Evolutionary conservation across 2,329 filamentous ascomycete genomes (phyloP), one percentile per base, ranked within the genome.

Genomic region (Sporothrix protearum): DNA sequence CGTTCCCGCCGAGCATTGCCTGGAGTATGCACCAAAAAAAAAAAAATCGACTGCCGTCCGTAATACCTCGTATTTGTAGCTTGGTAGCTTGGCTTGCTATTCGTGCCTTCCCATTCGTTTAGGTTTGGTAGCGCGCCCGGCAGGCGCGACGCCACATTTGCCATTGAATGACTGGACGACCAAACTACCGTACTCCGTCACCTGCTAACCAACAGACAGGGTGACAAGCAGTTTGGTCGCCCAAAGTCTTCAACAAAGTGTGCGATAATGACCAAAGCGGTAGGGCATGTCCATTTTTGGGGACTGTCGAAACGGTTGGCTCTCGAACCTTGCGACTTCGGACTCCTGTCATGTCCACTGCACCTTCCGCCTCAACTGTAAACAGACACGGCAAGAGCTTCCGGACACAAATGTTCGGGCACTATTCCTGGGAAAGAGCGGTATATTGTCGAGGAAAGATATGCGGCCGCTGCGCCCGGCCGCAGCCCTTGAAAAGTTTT

Each of bases 401-500:
- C 28, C 53, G 53, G 53, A 28, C 53, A 33, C 14, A 33, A 59
- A 39, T 2, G 1, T 39, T 8, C 55, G 55, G 55, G 55, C 36
- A 64, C 36, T 8, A 6, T 28, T 53, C n/a, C n/a, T 4, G 12
- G n/a, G 49, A 12, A 22, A 12, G 49, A 25, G 8, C 47, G n/a
- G 47, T n/a, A 51, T n/a, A n/a, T n/a, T n/a, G n/a, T n/a, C n/a
- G 3, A 5, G 22, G 22, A 55, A 10, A 55, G 51, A 30, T 16
- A 55, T 25, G 51, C 51, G 51, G 51, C 57, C 22, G 57, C 57
- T 61, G 57, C 33, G 57, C 57, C 57, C 57, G 16, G 55, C 57
- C 30, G 19, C 57, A 36, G 30, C 12, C 5, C 39, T 10, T 51
- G 16, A 16, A 59, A 59, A 9, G 12, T 36, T 33, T 59, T 59